Conservation (phyloP, 2,329 filamentous ascomycete genomes). For the Monosporascus cannonballus region DNA sequence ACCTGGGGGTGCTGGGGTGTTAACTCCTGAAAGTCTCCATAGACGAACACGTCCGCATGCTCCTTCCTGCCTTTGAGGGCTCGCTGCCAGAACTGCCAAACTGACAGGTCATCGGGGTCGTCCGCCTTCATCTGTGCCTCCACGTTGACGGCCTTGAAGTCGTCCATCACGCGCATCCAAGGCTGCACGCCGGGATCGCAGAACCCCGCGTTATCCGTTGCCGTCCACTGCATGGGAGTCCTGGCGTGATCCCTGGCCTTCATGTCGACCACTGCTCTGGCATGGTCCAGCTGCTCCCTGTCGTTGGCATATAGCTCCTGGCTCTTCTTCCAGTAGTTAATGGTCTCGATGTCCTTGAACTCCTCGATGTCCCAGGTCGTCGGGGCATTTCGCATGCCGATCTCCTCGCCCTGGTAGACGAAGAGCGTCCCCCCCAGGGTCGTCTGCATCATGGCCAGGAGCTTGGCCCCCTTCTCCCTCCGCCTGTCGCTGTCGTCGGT, state of each 20-base stretch:
- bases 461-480: constrained; percentile 46
- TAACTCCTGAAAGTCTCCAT: constrained; percentile 47
- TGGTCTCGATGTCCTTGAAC: constrained; percentile 48
- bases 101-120: constrained; percentile 34
- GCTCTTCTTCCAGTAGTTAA: constrained; percentile 39
- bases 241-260: constrained; percentile 61
- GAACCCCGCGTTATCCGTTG: constrained; percentile 53
- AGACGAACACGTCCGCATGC: constrained; percentile 52
- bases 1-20: constrained; percentile 15
- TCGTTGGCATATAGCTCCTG: constrained; percentile 30
- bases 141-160: constrained; percentile 50
- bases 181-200: constrained; percentile 42
- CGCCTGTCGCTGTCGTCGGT: constrained; percentile 42
- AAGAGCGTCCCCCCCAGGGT: constrained; percentile 55
- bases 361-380: constrained; percentile 52
- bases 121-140: constrained; percentile 38
- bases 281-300: constrained; percentile 35
- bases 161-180: constrained; percentile 56
- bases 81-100: constrained; percentile 56
- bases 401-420: constrained; percentile 62
- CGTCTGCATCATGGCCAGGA: constrained; percentile 49
- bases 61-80: constrained; percentile 49
- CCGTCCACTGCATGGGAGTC: constrained; percentile 64
- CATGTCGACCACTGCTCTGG: constrained; percentile 46
- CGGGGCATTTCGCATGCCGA: constrained; percentile 58